Percentiles rank a stretch among this genome's conserved stretches.
Conservation (phyloP, 768 basidiomycete genomes). For the Butyriboletus loyo region DNA sequence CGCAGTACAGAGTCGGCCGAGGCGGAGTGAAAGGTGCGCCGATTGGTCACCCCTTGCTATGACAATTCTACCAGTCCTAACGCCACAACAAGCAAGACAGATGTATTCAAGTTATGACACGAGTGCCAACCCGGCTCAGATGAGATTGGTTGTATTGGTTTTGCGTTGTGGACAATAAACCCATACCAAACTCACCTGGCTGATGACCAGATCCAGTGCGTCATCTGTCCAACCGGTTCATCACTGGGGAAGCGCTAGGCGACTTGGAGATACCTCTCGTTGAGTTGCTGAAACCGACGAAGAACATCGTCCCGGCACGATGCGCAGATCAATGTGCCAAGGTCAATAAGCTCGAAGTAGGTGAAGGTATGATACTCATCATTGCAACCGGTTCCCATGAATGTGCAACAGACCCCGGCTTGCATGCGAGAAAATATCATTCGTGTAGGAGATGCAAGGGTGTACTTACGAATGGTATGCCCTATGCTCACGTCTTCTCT, state of each 20-base stretch:
- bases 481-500: constrained; percentile 22
- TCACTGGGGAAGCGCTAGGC: neutral
- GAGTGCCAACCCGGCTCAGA: neutral
- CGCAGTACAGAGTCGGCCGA: too few species aligned
- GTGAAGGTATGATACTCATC: constrained; percentile 26
- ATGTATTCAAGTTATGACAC: too few species aligned
- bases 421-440: constrained; percentile 35
- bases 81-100: neutral
- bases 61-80: too few species aligned
- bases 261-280: neutral
- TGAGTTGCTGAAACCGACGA: neutral
- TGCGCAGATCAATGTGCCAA: constrained; percentile 23
- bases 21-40: too few species aligned
- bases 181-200: constrained; percentile 3
- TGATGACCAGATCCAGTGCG: neutral
- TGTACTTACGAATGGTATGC: constrained; percentile 52
- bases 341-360: constrained; percentile 19
- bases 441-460: constrained; percentile 43
- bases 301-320: neutral
- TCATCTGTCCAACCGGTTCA: neutral
- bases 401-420: constrained; percentile 3
- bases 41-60: too few species aligned
- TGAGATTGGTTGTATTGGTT: neutral
- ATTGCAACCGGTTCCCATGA: constrained; percentile 1
- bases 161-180: neutral